phyloP scores from a whole-genome alignment of 2,329 filamentous ascomycete genomes.

The Lasiodiplodia gonubiensis region DNA sequence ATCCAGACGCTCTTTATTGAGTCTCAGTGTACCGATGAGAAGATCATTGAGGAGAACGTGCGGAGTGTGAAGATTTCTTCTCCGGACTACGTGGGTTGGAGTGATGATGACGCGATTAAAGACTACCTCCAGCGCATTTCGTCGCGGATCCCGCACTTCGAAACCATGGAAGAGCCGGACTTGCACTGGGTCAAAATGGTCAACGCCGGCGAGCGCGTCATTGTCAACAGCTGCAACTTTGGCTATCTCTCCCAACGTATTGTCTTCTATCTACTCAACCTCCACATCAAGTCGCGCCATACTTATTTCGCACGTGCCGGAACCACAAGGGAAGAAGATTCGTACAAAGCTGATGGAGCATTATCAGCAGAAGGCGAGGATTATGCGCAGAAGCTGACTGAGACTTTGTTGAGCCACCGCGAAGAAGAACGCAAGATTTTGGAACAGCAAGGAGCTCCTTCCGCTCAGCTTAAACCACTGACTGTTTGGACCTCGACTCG shows the following conservation, averaged over 20 bases:
- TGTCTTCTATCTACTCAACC: constrained; percentile 96
- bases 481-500: constrained; percentile 96
- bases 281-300: constrained; percentile 93
- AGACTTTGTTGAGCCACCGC: constrained; percentile 80
- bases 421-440: constrained; percentile 76
- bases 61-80: constrained; percentile 97
- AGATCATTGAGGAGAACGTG: constrained; percentile 94
- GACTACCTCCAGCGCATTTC: constrained; percentile 90
- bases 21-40: constrained; percentile 90
- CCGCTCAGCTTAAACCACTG: constrained; percentile 75
- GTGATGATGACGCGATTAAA: constrained; percentile 86
- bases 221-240: constrained; percentile 96
- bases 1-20: constrained; percentile 97
- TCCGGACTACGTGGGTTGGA: constrained; percentile 94
- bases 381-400: constrained; percentile 79
- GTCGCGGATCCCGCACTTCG: constrained; percentile 91
- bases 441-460: constrained; percentile 70
- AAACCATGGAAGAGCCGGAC: constrained; percentile 93
- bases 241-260: constrained; percentile 96
- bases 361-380: constrained; percentile 79
- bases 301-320: constrained; percentile 93
- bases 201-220: constrained; percentile 89
- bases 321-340: constrained; percentile 83
- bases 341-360: constrained; percentile 87
- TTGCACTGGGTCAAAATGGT: constrained; percentile 99